phyloP scores from a whole-genome alignment of 805 yeast species.

The Wickerhamiella australiensis region DNA sequence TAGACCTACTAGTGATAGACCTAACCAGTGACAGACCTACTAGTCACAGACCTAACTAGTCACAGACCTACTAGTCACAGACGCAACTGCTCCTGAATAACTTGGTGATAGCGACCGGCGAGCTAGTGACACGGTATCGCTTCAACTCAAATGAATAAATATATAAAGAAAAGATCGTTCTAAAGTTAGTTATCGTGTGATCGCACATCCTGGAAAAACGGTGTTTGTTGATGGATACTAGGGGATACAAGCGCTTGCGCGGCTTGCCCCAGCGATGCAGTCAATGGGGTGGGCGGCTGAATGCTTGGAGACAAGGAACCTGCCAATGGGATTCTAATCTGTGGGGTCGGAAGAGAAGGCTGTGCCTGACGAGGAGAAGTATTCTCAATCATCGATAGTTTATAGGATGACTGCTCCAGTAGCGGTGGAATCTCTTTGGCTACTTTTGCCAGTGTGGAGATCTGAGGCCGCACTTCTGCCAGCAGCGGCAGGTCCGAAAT shows the following conservation, averaged over 20 bases:
- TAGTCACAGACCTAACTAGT: no score
- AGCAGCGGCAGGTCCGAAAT: conserved; percentile 71
- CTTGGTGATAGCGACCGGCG: no score
- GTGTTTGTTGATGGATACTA: conserved; percentile 10
- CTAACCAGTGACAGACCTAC: no score
- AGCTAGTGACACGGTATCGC: no score
- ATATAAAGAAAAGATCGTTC: not conserved
- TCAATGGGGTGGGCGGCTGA: conserved; percentile 29
- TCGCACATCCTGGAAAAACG: conserved; percentile 11
- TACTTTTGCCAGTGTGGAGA: conserved; percentile 72
- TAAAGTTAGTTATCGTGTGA: not conserved
- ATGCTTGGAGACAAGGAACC: conserved; percentile 13
- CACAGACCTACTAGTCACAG: no score
- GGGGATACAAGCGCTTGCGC: conserved; percentile 29
- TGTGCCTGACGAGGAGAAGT: not conserved
- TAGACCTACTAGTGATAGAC: no score
- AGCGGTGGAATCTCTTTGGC: conserved; percentile 88
- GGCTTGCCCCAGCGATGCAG: conserved; percentile 32
- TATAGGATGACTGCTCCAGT: conserved; percentile 53
- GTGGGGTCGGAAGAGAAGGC: not conserved
- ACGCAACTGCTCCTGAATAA: no score
- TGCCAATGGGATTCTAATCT: not conserved
- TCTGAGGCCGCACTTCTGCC: conserved; percentile 57
- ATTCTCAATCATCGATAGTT: conserved; percentile 10
- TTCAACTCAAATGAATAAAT: not conserved